phyloP scores from a whole-genome alignment of 2,329 filamentous ascomycete species.

The Aspergillus tubingensis region DNA sequence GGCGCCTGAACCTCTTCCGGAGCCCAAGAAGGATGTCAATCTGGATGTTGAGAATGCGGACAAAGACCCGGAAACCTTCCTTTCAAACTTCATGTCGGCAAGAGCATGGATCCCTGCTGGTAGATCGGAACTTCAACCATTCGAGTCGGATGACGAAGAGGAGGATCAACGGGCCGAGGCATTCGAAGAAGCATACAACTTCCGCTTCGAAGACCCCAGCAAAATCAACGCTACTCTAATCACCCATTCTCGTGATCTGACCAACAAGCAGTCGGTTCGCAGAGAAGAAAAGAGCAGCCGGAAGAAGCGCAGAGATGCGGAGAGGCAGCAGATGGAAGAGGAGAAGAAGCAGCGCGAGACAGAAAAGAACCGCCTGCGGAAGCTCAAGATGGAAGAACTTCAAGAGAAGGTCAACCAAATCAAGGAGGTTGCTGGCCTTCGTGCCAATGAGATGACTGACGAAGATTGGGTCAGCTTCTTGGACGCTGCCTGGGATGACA shows the following conservation, averaged over 20 bases:
- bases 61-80: conserved; percentile 83
- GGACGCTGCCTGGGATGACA: conserved; percentile 84
- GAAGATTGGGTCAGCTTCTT: conserved; percentile 84
- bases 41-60: conserved; percentile 74
- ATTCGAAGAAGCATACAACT: conserved; percentile 91
- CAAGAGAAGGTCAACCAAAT: conserved; percentile 85
- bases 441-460: conserved; percentile 65
- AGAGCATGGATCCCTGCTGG: conserved; percentile 81
- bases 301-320: conserved; percentile 75
- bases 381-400: conserved; percentile 87
- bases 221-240: conserved; percentile 85
- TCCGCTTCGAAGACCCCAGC: conserved; percentile 89
- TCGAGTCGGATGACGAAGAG: conserved; percentile 89
- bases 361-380: conserved; percentile 80
- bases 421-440: conserved; percentile 81
- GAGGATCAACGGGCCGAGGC: conserved; percentile 75
- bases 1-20: conserved; percentile 38
- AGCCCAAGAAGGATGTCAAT: conserved; percentile 54
- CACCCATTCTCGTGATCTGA: conserved; percentile 85
- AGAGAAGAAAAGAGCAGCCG: conserved; percentile 77
- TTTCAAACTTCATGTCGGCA: conserved; percentile 94
- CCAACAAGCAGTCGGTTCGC: conserved; percentile 78
- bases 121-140: conserved; percentile 69
- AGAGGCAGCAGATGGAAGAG: conserved; percentile 74
- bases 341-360: conserved; percentile 74